A percentile compares a stretch with the other conserved stretches of the same genome.
Evolutionary conservation across 2,329 filamentous ascomycete genomes (phyloP).

Genomic region (Neurospora sp.): DNA sequence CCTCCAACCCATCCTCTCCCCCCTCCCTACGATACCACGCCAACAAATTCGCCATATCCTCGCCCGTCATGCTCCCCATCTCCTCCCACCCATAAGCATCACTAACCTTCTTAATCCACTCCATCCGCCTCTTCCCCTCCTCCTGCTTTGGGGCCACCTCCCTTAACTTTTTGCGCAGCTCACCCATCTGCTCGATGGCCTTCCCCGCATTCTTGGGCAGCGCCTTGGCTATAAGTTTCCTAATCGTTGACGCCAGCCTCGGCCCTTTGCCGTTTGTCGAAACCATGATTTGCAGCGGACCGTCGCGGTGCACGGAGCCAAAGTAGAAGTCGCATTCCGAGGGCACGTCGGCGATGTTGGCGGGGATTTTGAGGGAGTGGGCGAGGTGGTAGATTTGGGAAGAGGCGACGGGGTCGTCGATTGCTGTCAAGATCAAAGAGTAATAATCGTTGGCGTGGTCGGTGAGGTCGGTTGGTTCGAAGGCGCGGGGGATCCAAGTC

Average conservation of each 20-base stretch:
- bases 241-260: conserved; percentile 75
- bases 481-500: conserved; percentile 70
- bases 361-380: conserved; percentile 71
- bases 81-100: conserved; percentile 79
- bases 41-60: conserved; percentile 77
- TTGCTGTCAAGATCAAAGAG: conserved; percentile 84
- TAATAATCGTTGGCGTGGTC: conserved; percentile 38
- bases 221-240: conserved; percentile 66
- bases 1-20: conserved; percentile 16
- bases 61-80: conserved; percentile 69
- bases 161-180: conserved; percentile 48
- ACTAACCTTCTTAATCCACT: conserved; percentile 90
- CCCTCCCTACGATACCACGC: conserved; percentile 54
- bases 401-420: conserved; percentile 90
- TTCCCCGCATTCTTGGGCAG: conserved; percentile 73
- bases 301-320: conserved; percentile 88
- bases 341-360: conserved; percentile 95
- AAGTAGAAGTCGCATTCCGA: conserved; percentile 99
- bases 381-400: conserved; percentile 87
- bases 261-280: conserved; percentile 97
- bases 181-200: conserved; percentile 75
- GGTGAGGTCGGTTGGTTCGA: conserved; percentile 70
- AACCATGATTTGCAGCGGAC: conserved; percentile 95
- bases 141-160: conserved; percentile 61
- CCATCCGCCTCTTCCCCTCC: conserved; percentile 81